Base-by-base conservation (phyloP, 768 basidiomycete species). In the Astraeus odoratus region DNA sequence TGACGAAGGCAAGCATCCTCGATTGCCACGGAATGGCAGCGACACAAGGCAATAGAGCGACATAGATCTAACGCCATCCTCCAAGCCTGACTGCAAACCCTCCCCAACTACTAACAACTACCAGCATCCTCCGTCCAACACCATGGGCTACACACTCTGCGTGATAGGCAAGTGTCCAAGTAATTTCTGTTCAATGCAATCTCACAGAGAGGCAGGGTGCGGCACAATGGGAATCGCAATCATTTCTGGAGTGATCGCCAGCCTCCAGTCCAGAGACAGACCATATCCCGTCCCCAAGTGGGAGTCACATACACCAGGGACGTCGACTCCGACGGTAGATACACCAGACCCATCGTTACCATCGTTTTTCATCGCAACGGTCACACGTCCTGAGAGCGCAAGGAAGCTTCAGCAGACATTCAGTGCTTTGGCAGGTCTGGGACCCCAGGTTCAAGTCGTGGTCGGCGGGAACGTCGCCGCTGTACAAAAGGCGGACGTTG, bases 161-260 rank as follows among this genome's bases (percentile, higher is more conserved):
- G 80, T 94, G 23, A 67, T 96, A 71, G 92, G 92, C 72, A 56
- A 40, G 48, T 42, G 49, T 45, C 52, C 44, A 16, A 3, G 18
- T 34, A n/a, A n/a, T n/a, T n/a, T n/a, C 29, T 31, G 20, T 35
- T 10, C 20, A 37, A 26, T 50, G 46, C 44, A 47, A 44, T 55
- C 37, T 48, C 51, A 52, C 41, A 41, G 50, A 44, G 55, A 43
- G 20, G 50, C 47, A 84, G 96, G 95, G 74, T 98, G 96, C 65
- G 96, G 96, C 46, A 98, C 95, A 9, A 98, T 99, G 96, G 96
- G 96, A 46, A 68, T 97, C 55, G 93, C 96, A 47, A 77, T 99
- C 62, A 77, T 93, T 39, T 94, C 95, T 19, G 96, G 96, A 36
- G 86, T 97, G 33, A 71, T 96, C 41, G 78, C 83, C 51, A 88